Conservation (phyloP, 352 stramenopile species). For the Globisporangium echinulatum region DNA sequence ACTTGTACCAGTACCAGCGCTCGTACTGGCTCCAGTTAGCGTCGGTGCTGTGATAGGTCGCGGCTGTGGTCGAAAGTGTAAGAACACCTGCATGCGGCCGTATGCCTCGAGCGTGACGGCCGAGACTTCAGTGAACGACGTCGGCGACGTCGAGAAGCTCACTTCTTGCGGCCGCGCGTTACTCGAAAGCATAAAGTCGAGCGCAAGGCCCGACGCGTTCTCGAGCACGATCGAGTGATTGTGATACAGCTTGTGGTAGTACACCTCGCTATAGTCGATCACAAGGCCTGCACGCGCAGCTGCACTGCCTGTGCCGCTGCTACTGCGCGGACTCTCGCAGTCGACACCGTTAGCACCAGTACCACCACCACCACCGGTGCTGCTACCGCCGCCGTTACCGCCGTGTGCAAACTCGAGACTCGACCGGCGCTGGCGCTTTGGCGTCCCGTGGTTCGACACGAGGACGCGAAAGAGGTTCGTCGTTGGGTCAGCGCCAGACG, state of each 20-base stretch:
- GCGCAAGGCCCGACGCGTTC: constrained; percentile 74
- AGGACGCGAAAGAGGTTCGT: constrained; percentile 85
- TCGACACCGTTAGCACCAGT: background rate
- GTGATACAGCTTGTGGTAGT: constrained; percentile 86
- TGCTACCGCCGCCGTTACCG: constrained; percentile 1
- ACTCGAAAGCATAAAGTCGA: constrained; percentile 85
- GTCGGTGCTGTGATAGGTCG: constrained; percentile 9
- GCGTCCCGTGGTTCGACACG: constrained; percentile 64
- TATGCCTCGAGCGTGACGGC: constrained; percentile 68
- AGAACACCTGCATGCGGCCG: constrained; percentile 73
- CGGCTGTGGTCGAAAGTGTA: constrained; percentile 80
- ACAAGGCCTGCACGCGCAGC: constrained; percentile 21
- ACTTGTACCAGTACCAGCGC: background rate
- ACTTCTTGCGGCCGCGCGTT: constrained; percentile 75
- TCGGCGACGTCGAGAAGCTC: constrained; percentile 77
- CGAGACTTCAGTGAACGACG: constrained; percentile 78
- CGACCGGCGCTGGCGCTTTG: constrained; percentile 51
- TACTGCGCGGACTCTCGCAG: background rate
- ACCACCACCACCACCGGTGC: background rate
- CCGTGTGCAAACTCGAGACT: constrained; percentile 36
- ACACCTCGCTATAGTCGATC: constrained; percentile 84
- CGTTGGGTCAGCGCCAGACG: constrained; percentile 49
- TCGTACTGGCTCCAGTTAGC: background rate
- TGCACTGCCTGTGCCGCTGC: background rate
- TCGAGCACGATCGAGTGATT: constrained; percentile 88